These are phyloP conservation scores for Ananas comosus DNA, from an alignment of 176 grass and related monocot genomes.

Conservation along the genomic window DNA sequence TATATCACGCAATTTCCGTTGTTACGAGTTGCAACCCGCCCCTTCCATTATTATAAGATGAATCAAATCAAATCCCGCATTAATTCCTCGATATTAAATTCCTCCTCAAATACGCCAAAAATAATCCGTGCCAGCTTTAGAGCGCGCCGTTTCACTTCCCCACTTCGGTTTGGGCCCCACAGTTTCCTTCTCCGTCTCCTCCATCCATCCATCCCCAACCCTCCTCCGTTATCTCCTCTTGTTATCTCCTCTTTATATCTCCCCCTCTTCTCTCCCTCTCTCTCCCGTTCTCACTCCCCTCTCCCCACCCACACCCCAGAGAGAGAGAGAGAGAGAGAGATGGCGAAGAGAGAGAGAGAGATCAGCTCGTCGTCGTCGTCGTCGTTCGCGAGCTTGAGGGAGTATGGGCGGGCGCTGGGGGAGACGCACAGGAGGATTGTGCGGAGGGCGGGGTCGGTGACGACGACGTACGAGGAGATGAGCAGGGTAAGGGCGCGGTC, in stretches of 20 bases:
- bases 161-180: too few relatives aligned
- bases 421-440: conserved; percentile 55
- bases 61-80: too few relatives aligned
- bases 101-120: not conserved
- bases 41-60: too few relatives aligned
- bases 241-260: conserved; percentile 22
- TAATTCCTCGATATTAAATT: not conserved
- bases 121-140: not conserved
- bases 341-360: not conserved
- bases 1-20: too few relatives aligned
- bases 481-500: conserved; percentile 69
- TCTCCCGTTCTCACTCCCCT: not conserved
- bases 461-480: conserved; percentile 77
- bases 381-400: conserved; percentile 50
- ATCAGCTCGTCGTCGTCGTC: conserved; percentile 27
- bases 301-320: conserved; percentile 1
- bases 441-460: conserved; percentile 52
- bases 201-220: not conserved
- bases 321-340: conserved; percentile 13
- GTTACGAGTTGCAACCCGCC: too few relatives aligned
- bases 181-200: not conserved
- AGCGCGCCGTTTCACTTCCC: not conserved
- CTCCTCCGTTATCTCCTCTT: not conserved
- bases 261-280: not conserved
- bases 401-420: conserved; percentile 44